Percentiles rank a stretch among this genome's conserved stretches.
Evolutionary conservation across 1,139 yeast genomes (phyloP).

Genomic region (Pichiaceae sp.): DNA sequence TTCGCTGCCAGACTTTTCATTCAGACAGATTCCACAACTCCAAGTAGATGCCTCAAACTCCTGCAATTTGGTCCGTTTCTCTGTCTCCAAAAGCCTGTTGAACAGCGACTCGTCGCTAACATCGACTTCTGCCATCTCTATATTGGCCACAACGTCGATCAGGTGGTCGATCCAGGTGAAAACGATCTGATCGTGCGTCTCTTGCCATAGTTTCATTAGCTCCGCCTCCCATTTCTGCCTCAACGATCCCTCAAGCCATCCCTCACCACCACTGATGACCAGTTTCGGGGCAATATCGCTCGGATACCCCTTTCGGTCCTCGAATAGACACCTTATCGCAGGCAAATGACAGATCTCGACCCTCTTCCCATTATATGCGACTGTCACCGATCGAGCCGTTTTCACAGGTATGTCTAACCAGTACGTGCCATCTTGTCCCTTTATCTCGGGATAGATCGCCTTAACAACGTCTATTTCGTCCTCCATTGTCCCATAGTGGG

Average conservation of each 20-base stretch:
- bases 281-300: conserved; percentile 16
- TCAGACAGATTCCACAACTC: conserved; percentile 54
- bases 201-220: conserved; percentile 29
- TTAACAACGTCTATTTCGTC: conserved; percentile 41
- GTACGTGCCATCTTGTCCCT: conserved; percentile 22
- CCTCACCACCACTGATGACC: conserved; percentile 7
- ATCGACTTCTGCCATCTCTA: neutral
- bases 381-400: conserved; percentile 17
- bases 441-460: conserved; percentile 44
- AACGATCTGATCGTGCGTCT: conserved; percentile 33
- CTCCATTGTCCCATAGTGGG: neutral
- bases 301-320: conserved; percentile 26
- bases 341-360: conserved; percentile 24
- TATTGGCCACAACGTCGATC: conserved; percentile 21
- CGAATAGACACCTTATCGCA: conserved; percentile 25
- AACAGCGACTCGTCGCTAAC: neutral
- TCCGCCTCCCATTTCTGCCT: neutral
- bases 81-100: conserved; percentile 1
- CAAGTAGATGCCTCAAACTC: conserved; percentile 35
- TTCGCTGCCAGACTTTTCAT: conserved; percentile 36
- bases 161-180: conserved; percentile 40
- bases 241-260: neutral
- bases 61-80: conserved; percentile 19
- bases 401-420: conserved; percentile 24
- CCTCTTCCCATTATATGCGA: conserved; percentile 1